Percentiles rank a stretch among this genome's conserved stretches.
These are phyloP conservation scores for Guadua angustifolia DNA, from an alignment of 176 grass and related monocot genomes.

Conservation along the genomic window DNA sequence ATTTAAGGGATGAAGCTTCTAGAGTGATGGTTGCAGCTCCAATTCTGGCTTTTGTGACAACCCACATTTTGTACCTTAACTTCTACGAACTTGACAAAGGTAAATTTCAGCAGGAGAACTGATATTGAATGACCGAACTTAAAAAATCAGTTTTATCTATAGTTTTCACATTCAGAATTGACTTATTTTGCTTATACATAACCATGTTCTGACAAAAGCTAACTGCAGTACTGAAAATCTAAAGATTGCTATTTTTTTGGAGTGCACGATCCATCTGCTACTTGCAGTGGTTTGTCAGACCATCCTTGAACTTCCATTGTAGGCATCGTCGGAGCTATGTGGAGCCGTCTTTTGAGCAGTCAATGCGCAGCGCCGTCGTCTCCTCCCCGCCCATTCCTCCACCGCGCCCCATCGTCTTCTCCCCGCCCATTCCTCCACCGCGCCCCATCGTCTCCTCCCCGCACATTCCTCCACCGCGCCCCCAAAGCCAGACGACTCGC, in stretches of 20 bases:
- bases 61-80: constrained; percentile 94
- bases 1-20: constrained; percentile 71
- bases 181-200: background rate
- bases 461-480: too few species aligned
- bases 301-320: too few species aligned
- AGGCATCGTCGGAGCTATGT: too few species aligned
- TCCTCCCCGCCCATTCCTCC: too few species aligned
- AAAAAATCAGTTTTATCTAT: background rate
- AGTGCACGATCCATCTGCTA: too few species aligned
- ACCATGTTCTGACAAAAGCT: background rate
- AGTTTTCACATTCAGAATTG: constrained; percentile 2
- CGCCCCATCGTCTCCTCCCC: too few species aligned
- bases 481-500: too few species aligned
- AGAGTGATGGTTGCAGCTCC: constrained; percentile 67
- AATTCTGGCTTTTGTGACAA: constrained; percentile 81
- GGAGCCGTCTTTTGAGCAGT: too few species aligned
- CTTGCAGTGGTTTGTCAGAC: too few species aligned
- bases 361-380: too few species aligned
- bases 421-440: too few species aligned
- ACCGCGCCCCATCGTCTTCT: too few species aligned
- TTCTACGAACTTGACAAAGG: constrained; percentile 85
- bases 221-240: background rate
- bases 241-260: background rate
- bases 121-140: background rate
- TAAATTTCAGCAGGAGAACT: constrained; percentile 34